Conservation (phyloP, 2,329 filamentous ascomycete genomes). For the Westerdykella sp. region DNA sequence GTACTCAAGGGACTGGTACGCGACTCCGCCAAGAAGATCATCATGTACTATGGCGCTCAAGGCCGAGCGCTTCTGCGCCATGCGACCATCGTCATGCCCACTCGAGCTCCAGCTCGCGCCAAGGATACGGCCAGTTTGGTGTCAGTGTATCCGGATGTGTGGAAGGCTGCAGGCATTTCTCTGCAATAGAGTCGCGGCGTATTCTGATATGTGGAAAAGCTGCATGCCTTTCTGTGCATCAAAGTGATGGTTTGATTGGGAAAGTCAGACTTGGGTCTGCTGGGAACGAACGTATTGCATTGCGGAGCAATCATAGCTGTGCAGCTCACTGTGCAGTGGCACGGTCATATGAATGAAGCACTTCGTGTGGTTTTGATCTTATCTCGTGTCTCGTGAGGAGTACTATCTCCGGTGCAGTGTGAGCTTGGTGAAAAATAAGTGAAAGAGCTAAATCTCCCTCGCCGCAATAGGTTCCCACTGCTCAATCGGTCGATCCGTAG, state of each 20-base stretch:
- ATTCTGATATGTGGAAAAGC: slow-evolving; percentile 25
- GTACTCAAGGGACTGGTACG: slow-evolving; percentile 50
- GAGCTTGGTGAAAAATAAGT: no score
- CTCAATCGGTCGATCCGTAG: slow-evolving; percentile 32
- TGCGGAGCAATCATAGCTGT: no score
- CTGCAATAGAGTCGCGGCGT: background rate
- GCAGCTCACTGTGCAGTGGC: no score
- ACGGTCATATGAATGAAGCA: no score
- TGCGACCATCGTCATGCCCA: slow-evolving; percentile 69
- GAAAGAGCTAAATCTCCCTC: slow-evolving; percentile 6
- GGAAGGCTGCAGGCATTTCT: slow-evolving; percentile 23
- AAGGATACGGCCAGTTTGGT: slow-evolving; percentile 25
- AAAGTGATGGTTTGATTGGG: background rate
- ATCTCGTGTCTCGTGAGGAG: no score
- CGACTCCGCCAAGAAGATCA: slow-evolving; percentile 66
- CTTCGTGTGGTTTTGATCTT: no score
- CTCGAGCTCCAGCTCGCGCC: slow-evolving; percentile 20
- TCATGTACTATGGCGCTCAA: slow-evolving; percentile 73
- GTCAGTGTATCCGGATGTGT: slow-evolving; percentile 25
- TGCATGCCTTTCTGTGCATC: slow-evolving; percentile 14
- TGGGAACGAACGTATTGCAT: no score
- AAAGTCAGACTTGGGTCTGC: no score
- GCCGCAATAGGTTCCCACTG: slow-evolving; percentile 35
- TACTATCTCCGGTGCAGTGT: no score
- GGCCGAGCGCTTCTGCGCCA: slow-evolving; percentile 64